Evolutionary conservation across 2,329 filamentous ascomycete genomes (phyloP), one percentile per base, ranked within the genome.

Genomic region (Diaporthe eres): DNA sequence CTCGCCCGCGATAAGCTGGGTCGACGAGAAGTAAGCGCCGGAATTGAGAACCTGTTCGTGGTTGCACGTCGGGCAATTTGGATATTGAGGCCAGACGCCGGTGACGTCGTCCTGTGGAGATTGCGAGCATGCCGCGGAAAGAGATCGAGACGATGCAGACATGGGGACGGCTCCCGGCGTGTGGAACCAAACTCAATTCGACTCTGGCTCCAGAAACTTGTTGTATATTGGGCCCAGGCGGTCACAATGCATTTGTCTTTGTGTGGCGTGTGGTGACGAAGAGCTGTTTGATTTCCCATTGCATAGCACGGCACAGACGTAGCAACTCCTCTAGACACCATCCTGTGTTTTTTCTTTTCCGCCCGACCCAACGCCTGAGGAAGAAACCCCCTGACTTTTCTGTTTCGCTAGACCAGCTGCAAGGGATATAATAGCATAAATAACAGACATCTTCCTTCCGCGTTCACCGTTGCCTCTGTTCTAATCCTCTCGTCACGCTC

Each of bases 351-450:
- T 71, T 65, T 42, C 58, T 51, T 55, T 65, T 73, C 60, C 58
- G 22, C 44, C 71, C 19, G 37, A 57, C 39, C 58, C 47, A 53
- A 73, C 71, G 58, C 71, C 71, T 31, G 53, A 47, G 47, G 47
- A 63, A 63, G n/a, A n/a, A 17, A 58, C 12, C 39, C 22, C 22
- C 17, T 5, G 25, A 65, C 39, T 65, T 63, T 72, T 71, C 44
- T 47, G 25, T 73, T 73, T 55, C 58, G 58, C 71, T 31, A 47
- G 60, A 39, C 71, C 71, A 55, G 37, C 58, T 57, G 71, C 58
- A 44, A 65, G 47, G 71, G 39, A 72, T 55, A 37, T 53, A 25
- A 51, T 39, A 39, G 12, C 17, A 63, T 39, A 49, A 17, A 42
- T 25, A 63, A 25, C 47, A 51, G 47, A 39, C 34, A 55, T 28